phyloP scores from a whole-genome alignment of 345 rosid species.

The Dipteronia sinensis region DNA sequence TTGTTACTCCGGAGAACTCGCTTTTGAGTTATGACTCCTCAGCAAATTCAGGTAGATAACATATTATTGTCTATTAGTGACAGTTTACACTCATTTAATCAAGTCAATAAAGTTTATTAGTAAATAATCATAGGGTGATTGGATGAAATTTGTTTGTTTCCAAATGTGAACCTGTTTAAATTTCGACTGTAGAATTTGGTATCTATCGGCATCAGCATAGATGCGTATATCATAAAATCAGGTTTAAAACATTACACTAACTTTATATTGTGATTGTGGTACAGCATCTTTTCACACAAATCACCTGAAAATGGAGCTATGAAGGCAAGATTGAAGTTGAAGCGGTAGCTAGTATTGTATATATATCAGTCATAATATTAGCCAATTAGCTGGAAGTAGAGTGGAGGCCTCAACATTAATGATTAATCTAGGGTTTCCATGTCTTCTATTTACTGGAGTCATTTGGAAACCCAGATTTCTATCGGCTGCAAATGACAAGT shows the following conservation, averaged over 20 bases:
- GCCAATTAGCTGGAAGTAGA: slow-evolving; percentile 40
- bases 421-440: slow-evolving; percentile 31
- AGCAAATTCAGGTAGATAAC: slow-evolving; percentile 59
- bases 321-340: slow-evolving; percentile 41
- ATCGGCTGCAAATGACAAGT: slow-evolving; percentile 26
- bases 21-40: slow-evolving; percentile 66
- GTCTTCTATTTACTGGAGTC: slow-evolving; percentile 29
- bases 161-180: not conserved
- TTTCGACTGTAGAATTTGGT: not conserved
- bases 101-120: not conserved
- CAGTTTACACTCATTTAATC: not conserved
- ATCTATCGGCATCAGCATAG: not conserved
- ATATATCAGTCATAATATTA: slow-evolving; percentile 39
- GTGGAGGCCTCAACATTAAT: slow-evolving; percentile 31
- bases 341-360: slow-evolving; percentile 32
- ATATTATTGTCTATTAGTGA: not conserved
- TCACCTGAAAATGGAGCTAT: slow-evolving; percentile 67
- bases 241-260: slow-evolving; percentile 20
- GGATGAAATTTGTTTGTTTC: not conserved
- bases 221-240: not conserved
- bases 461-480: slow-evolving; percentile 32
- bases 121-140: not conserved
- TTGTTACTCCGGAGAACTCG: slow-evolving; percentile 57
- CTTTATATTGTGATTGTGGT: slow-evolving; percentile 25
- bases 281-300: slow-evolving; percentile 63